phyloP scores from a whole-genome alignment of 805 yeast species.

The Metschnikowia amazonensis region DNA sequence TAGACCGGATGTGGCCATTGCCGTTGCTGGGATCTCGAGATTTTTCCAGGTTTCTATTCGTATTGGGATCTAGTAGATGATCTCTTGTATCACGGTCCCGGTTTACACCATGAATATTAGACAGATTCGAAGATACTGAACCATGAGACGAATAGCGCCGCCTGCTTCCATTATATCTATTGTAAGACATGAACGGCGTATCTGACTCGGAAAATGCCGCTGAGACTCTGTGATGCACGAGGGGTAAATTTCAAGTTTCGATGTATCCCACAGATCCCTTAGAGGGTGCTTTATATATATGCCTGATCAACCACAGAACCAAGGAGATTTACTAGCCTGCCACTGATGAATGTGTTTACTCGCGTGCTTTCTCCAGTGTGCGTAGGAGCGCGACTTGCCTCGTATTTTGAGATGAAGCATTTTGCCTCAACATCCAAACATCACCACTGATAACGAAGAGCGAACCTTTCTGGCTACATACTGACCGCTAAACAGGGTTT shows the following conservation, averaged over 20 bases:
- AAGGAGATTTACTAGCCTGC: background rate
- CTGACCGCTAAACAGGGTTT: no score
- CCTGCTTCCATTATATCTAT: constrained; percentile 2
- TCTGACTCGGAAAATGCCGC: background rate
- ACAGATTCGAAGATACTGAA: background rate
- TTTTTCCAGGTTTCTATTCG: background rate
- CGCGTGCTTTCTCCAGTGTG: constrained; percentile 3
- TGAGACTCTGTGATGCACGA: background rate
- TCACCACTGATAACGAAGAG: background rate
- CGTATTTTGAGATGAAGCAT: background rate
- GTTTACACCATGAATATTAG: background rate
- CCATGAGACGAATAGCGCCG: constrained; percentile 2
- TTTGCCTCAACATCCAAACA: background rate
- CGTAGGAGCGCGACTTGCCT: constrained; percentile 4
- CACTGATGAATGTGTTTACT: background rate
- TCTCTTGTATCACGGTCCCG: background rate
- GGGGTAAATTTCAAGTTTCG: background rate
- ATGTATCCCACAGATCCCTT: background rate
- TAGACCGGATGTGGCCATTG: background rate
- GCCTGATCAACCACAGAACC: background rate
- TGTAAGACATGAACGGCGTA: constrained; percentile 4
- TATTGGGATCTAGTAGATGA: background rate
- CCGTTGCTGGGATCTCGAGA: background rate
- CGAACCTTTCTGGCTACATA: background rate
- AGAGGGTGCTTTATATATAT: background rate